phyloP scores from a whole-genome alignment of 2,329 filamentous ascomycete species.

The Arthrobotrys musiformis region DNA sequence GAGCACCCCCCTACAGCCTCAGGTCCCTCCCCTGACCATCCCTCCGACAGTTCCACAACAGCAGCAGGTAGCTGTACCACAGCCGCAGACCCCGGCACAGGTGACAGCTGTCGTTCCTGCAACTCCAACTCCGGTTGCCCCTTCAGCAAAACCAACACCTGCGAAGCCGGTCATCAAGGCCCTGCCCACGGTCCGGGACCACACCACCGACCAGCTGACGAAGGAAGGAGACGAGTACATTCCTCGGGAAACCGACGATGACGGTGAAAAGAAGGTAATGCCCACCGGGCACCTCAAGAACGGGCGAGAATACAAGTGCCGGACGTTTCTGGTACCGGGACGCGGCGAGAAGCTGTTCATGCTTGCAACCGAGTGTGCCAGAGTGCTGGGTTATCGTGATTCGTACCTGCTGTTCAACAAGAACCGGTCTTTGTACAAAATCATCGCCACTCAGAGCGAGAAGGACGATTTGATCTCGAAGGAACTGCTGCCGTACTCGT shows the following conservation, averaged over 20 bases:
- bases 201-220: constrained; percentile 94
- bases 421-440: constrained; percentile 94
- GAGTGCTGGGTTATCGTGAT: constrained; percentile 96
- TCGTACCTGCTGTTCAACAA: constrained; percentile 99
- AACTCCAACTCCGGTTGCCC: constrained; percentile 36
- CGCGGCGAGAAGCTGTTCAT: constrained; percentile 91
- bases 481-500: constrained; percentile 96
- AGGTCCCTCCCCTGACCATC: constrained; percentile 59
- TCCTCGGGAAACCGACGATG: constrained; percentile 89
- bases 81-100: constrained; percentile 53
- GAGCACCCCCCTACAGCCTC: constrained; percentile 57
- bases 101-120: constrained; percentile 40
- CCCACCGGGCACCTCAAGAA: constrained; percentile 82
- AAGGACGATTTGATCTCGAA: constrained; percentile 96
- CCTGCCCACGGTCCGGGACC: constrained; percentile 92
- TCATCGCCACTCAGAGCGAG: constrained; percentile 96
- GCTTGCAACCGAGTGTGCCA: constrained; percentile 95
- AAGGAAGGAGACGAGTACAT: constrained; percentile 92
- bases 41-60: constrained; percentile 55
- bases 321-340: constrained; percentile 89
- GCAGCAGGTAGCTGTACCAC: constrained; percentile 41
- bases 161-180: constrained; percentile 90
- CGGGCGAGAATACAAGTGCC: constrained; percentile 89
- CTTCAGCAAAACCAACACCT: constrained; percentile 68
- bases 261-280: constrained; percentile 93